Base-by-base conservation (phyloP, 768 basidiomycete genomes). In the Suillus discolor region DNA sequence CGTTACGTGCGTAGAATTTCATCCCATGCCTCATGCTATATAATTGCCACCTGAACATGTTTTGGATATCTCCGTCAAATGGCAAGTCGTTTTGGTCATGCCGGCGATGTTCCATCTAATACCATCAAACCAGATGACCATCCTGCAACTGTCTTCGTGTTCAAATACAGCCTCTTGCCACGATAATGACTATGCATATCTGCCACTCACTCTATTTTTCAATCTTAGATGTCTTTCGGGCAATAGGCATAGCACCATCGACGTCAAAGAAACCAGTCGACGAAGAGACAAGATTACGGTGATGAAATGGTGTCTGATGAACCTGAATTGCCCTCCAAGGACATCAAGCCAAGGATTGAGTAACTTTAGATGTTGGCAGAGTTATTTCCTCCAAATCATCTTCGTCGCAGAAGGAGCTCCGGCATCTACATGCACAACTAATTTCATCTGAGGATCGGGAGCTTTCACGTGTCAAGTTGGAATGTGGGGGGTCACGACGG, bases 391-490 rank as follows among this genome's bases (percentile, higher is more conserved):
- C 31, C 23, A 3, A 25, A 20, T 36, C 25, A 38, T 62, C 3
- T 2, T 45, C 44, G 11, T 23, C 45, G 6, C 31, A 68, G 67
- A 65, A 64, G 51, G 67, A 71, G 38, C 65, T 70, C 28, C 65
- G 67, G 44, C 70, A 63, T 34, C 66, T 70, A 25, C 69, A 69
- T 18, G 53, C 39, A 16, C 18, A 69, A 57, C 60, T 64, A 20
- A 15, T 7, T 25, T 18, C 53, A 13, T 45, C 57, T 7, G 62
- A 70, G 34, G 67, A 67, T 34, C 62, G 31, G 31, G 6, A 31
- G 31, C 31, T 66, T 9, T 69, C 73, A 55, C 68, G 65, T 28
- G 34, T 71, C 49, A 71, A 73, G 61, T 61, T 54, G 38, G 68
- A 70, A 38, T 42, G 28, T 31, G 51, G 28, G 28, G 16, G 53